A percentile compares a stretch with the other conserved stretches of the same genome.
Conservation (phyloP, 805 yeast species). For the Ogataea dorogensis region DNA sequence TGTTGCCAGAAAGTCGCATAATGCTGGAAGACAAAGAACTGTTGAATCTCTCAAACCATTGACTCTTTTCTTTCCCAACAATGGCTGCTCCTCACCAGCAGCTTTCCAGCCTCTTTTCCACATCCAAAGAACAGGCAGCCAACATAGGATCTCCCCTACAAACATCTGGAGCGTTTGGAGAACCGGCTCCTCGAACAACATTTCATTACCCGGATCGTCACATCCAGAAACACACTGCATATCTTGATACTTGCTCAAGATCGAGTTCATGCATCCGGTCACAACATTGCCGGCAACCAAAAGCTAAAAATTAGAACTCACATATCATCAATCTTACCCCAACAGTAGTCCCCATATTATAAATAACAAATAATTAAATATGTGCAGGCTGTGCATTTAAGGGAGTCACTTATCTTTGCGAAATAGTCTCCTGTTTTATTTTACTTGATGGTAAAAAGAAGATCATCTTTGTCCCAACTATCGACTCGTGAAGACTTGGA, state of each 20-base stretch:
- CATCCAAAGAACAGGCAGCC: constrained; percentile 32
- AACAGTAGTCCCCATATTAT: constrained; percentile 3
- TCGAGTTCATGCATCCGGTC: constrained; percentile 71
- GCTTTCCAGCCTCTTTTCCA: not conserved
- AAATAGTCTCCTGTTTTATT: not conserved
- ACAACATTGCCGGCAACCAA: constrained; percentile 53
- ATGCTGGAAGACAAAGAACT: constrained; percentile 57
- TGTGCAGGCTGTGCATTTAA: too few species aligned
- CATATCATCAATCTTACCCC: constrained; percentile 1
- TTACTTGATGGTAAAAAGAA: constrained; percentile 14
- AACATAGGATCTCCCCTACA: constrained; percentile 57
- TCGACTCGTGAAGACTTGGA: constrained; percentile 19
- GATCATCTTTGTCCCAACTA: constrained; percentile 24
- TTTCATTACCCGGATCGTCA: constrained; percentile 43
- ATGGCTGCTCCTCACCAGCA: not conserved
- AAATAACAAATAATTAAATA: constrained; percentile 1
- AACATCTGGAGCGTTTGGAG: constrained; percentile 81
- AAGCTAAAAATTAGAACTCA: constrained; percentile 22
- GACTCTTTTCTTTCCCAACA: constrained; percentile 14
- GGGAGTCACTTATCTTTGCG: constrained; percentile 4
- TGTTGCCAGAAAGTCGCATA: constrained; percentile 71
- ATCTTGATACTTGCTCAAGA: constrained; percentile 74
- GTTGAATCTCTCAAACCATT: constrained; percentile 29
- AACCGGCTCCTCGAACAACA: constrained; percentile 71
- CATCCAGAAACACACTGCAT: constrained; percentile 66